Conservation (phyloP, 208 protist genomes). For the Crithidia bombi region DNA sequence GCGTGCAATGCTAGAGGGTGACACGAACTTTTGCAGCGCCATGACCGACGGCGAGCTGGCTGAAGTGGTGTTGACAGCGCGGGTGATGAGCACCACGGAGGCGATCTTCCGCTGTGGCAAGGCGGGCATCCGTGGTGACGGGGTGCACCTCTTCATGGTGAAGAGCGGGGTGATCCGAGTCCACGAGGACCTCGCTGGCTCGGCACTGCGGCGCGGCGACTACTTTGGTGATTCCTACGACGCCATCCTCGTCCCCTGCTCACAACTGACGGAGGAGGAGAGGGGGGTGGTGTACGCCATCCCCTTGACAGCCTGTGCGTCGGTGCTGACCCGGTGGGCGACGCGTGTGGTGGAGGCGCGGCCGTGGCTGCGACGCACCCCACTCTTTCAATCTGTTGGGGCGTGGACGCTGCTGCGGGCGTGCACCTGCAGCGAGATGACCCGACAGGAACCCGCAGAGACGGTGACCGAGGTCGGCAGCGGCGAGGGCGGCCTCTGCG, state of each 20-base stretch:
- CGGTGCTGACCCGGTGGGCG: slow-evolving; percentile 39
- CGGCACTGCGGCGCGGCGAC: slow-evolving; percentile 53
- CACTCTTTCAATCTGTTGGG: slow-evolving; percentile 60
- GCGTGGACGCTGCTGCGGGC: slow-evolving; percentile 56
- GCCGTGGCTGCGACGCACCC: slow-evolving; percentile 36
- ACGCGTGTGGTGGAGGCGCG: slow-evolving; percentile 35
- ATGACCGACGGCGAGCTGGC: slow-evolving; percentile 37
- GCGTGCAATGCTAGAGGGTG: slow-evolving; percentile 46
- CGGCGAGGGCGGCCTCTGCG: slow-evolving; percentile 32
- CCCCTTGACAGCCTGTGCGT: slow-evolving; percentile 46
- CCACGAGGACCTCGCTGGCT: slow-evolving; percentile 42
- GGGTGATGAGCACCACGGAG: slow-evolving; percentile 61
- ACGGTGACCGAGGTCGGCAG: slow-evolving; percentile 44
- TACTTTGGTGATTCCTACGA: slow-evolving; percentile 76
- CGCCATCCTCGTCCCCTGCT: slow-evolving; percentile 39
- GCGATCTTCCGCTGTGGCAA: slow-evolving; percentile 47
- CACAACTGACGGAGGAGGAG: slow-evolving; percentile 51
- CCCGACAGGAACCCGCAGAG: slow-evolving; percentile 26
- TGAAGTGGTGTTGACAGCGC: slow-evolving; percentile 54
- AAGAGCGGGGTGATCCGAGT: slow-evolving; percentile 61
- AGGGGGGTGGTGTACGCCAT: slow-evolving; percentile 65
- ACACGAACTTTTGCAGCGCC: slow-evolving; percentile 36
- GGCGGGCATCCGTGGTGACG: slow-evolving; percentile 65
- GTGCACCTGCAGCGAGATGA: slow-evolving; percentile 43
- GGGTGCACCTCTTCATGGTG: slow-evolving; percentile 65